Evolutionary conservation across 305 asterid genomes (phyloP), one percentile per base, ranked within the genome.

Genomic region (Fraxinus ornus): DNA sequence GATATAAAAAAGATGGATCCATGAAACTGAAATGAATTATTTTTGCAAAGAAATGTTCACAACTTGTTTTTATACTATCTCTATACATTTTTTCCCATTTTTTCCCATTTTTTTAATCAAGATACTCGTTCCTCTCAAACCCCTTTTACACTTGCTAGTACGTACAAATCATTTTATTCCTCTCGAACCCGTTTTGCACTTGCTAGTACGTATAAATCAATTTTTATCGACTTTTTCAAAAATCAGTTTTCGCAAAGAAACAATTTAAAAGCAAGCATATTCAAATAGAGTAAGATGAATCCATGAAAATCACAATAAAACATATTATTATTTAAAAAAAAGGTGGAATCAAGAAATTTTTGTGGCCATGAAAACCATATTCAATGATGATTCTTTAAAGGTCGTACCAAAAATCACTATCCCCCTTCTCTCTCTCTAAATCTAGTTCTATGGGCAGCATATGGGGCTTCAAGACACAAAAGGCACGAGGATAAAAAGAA

Each of bases 1-100:
- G 17, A 47, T 47, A 3, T 47, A 12, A 47, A 12, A 47, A 47
- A 13, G n/a, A 47, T 47, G 57, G 57, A 47, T 13, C 17, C 5
- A 47, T 3, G 3, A 47, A 47, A 47, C n/a, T 47, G 57, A 47
- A 47, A 47, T 47, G 13, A 47, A 47, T 47, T 13, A 47, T 47
- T 47, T 47, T 13, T 3, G 57, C 55, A 41, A 8, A 39, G 7
- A 37, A 36, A 36, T 8, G 35, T 88, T 88, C 87, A 81, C 85
- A 89, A 89, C 93, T 84, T 87, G 89, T 76, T 83, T 72, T 55
- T 84, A 60, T 5, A n/a, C 7, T 60, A 60, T 21, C 30, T 21
- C 32, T 55, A n/a, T 55, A 13, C 2, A n/a, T 15, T 55, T 55
- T 55, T 55, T 13, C 3, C 2, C 17, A 0, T 35, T 35, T 35